Base-by-base conservation (phyloP, 164 flowering plant genomes). In the Berberis vulgaris region DNA sequence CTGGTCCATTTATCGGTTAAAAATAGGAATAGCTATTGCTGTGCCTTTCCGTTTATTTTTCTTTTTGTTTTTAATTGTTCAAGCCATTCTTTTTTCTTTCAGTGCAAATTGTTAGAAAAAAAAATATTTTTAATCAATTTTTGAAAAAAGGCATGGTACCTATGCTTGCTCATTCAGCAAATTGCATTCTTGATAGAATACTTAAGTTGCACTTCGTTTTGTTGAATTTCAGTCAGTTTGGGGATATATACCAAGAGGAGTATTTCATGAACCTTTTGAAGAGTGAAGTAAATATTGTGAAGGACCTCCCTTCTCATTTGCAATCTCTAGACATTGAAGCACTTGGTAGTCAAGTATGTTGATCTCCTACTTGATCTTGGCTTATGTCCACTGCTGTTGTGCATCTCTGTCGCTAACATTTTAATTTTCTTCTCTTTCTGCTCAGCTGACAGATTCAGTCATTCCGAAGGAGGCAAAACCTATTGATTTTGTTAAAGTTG, bases 181-280 rank as follows among this genome's bases (percentile, higher is more conserved):
- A 2, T 6, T 47, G 50, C 50, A 47, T 47, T 59, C 4, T 59
- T 43, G 4, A 8, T 42, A 2, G 43, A 6, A 5, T 46, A 46
- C 8, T 46, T 46, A 5, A 46, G 49, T 46, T 5, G 4, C n/a
- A 10, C 10, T 4, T 10, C n/a, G 54, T 52, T 52, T 52, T 26
- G 1, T 41, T 8, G 6, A 40, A 61, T 0, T 80, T 79, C 94
- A 91, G 99, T 85, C 96, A 89, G 70, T 87, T 95, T 76, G 84
- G 88, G 44, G 99, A 95, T 65, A 91, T 95, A 52, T 95, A 89
- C 76, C 96, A 91, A 68, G 96, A 85, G 72, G 88, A 85, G 26
- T 70, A 83, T 49, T 91, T 95, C 72, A 74, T 91, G 57, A 76
- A 82, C 57, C 59, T 63, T 49, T 60, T 95, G 78, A 86, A 81